phyloP scores from a whole-genome alignment of 306 rosid species.

The Cucumis cinereus region DNA sequence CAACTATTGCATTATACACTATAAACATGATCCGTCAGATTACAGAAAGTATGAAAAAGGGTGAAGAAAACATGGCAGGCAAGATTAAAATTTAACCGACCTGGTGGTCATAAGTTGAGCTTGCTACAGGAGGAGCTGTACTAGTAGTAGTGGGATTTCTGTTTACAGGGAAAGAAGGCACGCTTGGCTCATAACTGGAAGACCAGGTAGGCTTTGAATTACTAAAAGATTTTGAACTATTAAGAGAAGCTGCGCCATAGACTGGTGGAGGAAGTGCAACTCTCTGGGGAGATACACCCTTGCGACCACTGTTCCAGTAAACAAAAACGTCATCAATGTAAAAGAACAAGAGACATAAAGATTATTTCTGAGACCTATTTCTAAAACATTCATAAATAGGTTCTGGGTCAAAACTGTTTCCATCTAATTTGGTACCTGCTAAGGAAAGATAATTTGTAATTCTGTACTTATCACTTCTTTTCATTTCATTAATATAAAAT shows the following conservation, averaged over 20 bases:
- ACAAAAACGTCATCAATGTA: not conserved
- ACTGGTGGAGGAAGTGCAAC: conserved; percentile 77
- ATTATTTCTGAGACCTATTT: not conserved
- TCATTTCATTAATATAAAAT: not conserved
- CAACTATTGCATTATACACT: not conserved
- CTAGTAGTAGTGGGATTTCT: conserved; percentile 20
- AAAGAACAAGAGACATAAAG: not conserved
- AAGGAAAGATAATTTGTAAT: not conserved
- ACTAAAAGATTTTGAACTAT: conserved; percentile 7
- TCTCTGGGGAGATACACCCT: conserved; percentile 44
- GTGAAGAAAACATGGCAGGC: not conserved
- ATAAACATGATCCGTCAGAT: not conserved
- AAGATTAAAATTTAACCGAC: conserved; percentile 20
- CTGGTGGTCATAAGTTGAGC: conserved; percentile 58
- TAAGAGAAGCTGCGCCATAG: conserved; percentile 32
- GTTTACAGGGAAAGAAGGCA: conserved; percentile 32
- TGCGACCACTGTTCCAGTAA: conserved; percentile 27
- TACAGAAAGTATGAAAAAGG: not conserved
- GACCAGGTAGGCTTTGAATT: conserved; percentile 34
- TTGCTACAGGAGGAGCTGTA: conserved; percentile 54
- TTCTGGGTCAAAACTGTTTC: not conserved
- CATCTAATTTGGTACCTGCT: not conserved
- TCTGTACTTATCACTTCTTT: not conserved
- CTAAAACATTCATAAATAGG: not conserved
- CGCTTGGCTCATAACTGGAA: conserved; percentile 36